These are phyloP conservation scores for Colletotrichum nymphaeae DNA, from an alignment of 2,329 filamentous ascomycete genomes.

Conservation along the genomic window DNA sequence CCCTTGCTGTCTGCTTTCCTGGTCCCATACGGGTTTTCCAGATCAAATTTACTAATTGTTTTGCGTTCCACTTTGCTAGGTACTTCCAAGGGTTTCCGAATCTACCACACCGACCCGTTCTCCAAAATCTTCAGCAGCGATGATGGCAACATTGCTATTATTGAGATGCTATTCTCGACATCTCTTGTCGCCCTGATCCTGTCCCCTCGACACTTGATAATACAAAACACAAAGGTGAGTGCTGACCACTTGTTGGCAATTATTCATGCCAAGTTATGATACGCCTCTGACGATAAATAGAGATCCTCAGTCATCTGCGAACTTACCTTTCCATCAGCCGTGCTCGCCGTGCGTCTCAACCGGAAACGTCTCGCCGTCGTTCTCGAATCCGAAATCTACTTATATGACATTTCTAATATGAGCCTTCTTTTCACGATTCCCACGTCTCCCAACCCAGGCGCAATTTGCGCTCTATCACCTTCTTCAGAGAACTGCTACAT, in stretches of 20 bases:
- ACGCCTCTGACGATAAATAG: slow-evolving; percentile 48
- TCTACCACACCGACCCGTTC: slow-evolving; percentile 97
- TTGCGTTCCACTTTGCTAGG: slow-evolving; percentile 59
- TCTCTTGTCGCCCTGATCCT: slow-evolving; percentile 94
- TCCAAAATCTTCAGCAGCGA: slow-evolving; percentile 94
- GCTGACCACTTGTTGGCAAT: neutral
- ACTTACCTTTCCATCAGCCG: slow-evolving; percentile 96
- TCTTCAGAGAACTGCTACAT: slow-evolving; percentile 97
- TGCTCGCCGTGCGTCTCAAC: slow-evolving; percentile 93
- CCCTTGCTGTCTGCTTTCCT: slow-evolving; percentile 4
- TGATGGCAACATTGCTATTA: slow-evolving; percentile 93
- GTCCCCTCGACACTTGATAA: slow-evolving; percentile 90
- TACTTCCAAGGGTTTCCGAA: slow-evolving; percentile 92
- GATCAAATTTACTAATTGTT: slow-evolving; percentile 21
- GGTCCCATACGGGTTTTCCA: neutral
- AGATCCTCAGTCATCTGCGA: slow-evolving; percentile 91
- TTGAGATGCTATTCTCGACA: slow-evolving; percentile 99
- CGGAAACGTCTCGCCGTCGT: slow-evolving; percentile 93
- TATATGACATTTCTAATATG: slow-evolving; percentile 99
- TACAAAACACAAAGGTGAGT: slow-evolving; percentile 94
- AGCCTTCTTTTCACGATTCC: slow-evolving; percentile 91
- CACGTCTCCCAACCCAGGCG: slow-evolving; percentile 91
- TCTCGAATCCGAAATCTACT: slow-evolving; percentile 94
- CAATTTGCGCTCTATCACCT: slow-evolving; percentile 91
- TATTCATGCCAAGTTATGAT: neutral